phyloP scores from a whole-genome alignment of 2,329 filamentous ascomycete species.

The Microsporum canis region DNA sequence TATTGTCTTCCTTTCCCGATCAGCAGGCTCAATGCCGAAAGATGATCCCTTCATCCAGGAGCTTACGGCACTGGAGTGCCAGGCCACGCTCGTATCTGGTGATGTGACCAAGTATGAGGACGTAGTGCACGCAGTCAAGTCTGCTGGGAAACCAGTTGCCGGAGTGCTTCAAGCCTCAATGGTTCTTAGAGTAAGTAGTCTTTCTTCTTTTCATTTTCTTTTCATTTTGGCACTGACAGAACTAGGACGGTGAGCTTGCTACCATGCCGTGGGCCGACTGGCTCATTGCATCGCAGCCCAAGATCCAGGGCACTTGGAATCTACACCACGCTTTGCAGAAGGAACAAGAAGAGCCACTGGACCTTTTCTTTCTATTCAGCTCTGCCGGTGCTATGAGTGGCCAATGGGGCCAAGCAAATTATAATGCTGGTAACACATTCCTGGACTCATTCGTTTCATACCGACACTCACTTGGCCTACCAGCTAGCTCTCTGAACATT shows the following conservation, averaged over 20 bases:
- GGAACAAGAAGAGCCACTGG: constrained; percentile 5
- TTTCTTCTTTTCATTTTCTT: too few species aligned
- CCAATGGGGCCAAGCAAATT: constrained; percentile 7
- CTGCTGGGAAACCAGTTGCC: not conserved
- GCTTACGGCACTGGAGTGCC: not conserved
- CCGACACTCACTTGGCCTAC: constrained; percentile 8
- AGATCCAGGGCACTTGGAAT: constrained; percentile 21
- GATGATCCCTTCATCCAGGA: not conserved
- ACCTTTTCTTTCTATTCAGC: constrained; percentile 16
- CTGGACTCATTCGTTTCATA: constrained; percentile 12
- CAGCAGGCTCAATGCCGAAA: not conserved
- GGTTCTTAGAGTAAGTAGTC: not conserved
- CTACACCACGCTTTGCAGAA: constrained; percentile 11
- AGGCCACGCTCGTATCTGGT: not conserved
- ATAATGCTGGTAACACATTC: constrained; percentile 10
- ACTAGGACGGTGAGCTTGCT: too few species aligned
- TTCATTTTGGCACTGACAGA: too few species aligned
- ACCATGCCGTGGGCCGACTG: not conserved
- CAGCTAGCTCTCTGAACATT: constrained; percentile 3
- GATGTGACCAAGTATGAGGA: not conserved
- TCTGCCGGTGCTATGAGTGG: constrained; percentile 9
- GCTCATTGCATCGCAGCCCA: constrained; percentile 19
- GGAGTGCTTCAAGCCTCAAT: not conserved
- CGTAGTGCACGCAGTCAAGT: not conserved
- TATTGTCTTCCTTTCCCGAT: not conserved